Conservation (phyloP, 1,284 basidiomycete genomes). For the Thelephora terrestris region DNA sequence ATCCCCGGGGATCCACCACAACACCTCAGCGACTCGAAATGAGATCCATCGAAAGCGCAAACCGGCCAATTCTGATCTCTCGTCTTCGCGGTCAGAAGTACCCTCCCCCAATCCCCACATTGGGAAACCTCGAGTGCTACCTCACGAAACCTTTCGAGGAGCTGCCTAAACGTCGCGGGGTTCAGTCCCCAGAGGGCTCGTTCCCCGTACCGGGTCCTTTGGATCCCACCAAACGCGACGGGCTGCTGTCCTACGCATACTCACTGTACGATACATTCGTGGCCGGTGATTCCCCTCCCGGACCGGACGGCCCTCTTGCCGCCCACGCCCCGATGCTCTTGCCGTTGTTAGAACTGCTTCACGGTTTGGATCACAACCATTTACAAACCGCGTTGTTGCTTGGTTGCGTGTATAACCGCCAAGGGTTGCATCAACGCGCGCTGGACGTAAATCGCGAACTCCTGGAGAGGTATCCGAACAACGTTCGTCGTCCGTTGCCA, state of each 20-base stretch:
- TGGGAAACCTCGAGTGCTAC: too few relatives aligned
- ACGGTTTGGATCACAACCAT: conserved; percentile 11
- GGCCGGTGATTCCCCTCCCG: not conserved
- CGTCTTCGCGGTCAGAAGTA: too few relatives aligned
- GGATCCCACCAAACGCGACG: conserved; percentile 11
- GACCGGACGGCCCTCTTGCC: conserved; percentile 5
- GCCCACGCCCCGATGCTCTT: conserved; percentile 12
- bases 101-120: too few relatives aligned
- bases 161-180: too few relatives aligned
- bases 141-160: too few relatives aligned
- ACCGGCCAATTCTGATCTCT: too few relatives aligned
- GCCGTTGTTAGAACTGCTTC: conserved; percentile 20
- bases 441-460: too few relatives aligned
- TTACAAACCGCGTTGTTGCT: conserved; percentile 25
- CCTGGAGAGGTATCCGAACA: conserved; percentile 3
- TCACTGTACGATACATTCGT: conserved; percentile 14
- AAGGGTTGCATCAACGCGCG: conserved; percentile 15
- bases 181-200: too few relatives aligned
- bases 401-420: conserved; percentile 25
- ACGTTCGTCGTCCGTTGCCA: conserved; percentile 7
- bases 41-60: too few relatives aligned
- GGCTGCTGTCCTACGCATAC: conserved; percentile 18
- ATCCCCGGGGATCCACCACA: too few relatives aligned
- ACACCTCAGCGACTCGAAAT: too few relatives aligned
- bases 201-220: too few relatives aligned